Evolutionary conservation across 768 basidiomycete genomes (phyloP), one percentile per base, ranked within the genome.

Genomic region (Coprinopsis marcescibilis): DNA sequence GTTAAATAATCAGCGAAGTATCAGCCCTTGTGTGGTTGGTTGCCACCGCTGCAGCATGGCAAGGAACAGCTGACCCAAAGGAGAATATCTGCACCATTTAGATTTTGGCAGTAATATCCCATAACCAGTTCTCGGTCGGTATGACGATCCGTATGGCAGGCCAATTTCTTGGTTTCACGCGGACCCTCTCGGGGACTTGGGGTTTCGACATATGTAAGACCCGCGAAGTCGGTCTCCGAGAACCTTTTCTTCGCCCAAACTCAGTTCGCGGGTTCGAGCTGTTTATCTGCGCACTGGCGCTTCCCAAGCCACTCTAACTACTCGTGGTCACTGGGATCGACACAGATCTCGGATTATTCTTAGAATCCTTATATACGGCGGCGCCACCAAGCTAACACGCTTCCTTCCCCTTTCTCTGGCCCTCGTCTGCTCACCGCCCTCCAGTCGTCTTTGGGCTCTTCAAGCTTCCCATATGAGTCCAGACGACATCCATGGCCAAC

Each of bases 121-220:
- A 37, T 43, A 17, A 43, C 34, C 27, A 32, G 30, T 33, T 36
- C 36, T 55, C 56, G 52, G 60, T 59, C 60, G 57, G 57, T 59
- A 61, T 59, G 60, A 55, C 57, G 55, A 57, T 58, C 52, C 51
- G 53, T 49, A 54, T 55, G 54, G 51, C 43, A 43, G 23, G 30
- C 21, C 47, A 48, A 41, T 15, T 48, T 43, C 40, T 32, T 23
- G n/a, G n/a, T n/a, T n/a, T n/a, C n/a, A n/a, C n/a, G n/a, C n/a
- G n/a, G n/a, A n/a, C n/a, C n/a, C n/a, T n/a, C n/a, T n/a, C n/a
- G n/a, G n/a, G n/a, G n/a, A n/a, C n/a, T n/a, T n/a, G n/a, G n/a
- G n/a, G n/a, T n/a, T n/a, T n/a, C n/a, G n/a, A n/a, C n/a, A n/a
- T n/a, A n/a, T n/a, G n/a, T n/a, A n/a, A n/a, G n/a, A n/a, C n/a